These are phyloP conservation scores for Balamuthia mandrillaris DNA, from an alignment of 208 protist genomes.

Conservation along the genomic window DNA sequence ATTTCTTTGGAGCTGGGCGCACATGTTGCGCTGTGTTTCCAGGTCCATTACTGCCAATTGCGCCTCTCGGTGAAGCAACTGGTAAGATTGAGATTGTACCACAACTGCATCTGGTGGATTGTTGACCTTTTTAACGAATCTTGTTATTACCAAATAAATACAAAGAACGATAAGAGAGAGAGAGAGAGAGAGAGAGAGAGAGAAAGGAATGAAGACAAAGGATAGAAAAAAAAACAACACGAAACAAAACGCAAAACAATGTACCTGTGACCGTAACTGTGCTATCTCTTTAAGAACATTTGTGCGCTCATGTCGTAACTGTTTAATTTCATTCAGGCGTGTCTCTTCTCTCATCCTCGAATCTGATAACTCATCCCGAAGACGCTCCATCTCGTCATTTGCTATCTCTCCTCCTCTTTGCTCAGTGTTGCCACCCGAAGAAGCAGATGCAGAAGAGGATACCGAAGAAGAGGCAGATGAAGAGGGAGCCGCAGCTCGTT, in stretches of 20 bases:
- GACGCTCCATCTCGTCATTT: neutral
- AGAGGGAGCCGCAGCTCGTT: neutral
- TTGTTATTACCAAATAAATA: neutral
- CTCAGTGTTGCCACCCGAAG: neutral
- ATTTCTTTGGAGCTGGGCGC: neutral
- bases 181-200: no score
- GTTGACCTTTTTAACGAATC: neutral
- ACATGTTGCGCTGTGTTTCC: neutral
- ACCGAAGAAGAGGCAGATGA: neutral
- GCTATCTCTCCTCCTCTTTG: neutral
- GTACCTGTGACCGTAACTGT: neutral
- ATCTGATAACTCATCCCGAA: conserved; percentile 5
- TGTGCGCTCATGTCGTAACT: conserved; percentile 5
- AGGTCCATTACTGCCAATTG: conserved; percentile 27
- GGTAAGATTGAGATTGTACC: neutral
- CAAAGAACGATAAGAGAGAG: neutral
- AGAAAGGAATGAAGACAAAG: no score
- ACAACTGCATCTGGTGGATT: neutral
- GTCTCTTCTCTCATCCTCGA: neutral
- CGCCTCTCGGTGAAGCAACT: neutral
- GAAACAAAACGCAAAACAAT: neutral
- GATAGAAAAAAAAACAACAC: neutral
- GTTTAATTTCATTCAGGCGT: conserved; percentile 13
- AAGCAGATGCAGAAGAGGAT: neutral
- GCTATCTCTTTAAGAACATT: neutral